A percentile compares a stretch with the other conserved stretches of the same genome.
Conservation (phyloP, 2,329 filamentous ascomycete species). For the Fusarium sp. region DNA sequence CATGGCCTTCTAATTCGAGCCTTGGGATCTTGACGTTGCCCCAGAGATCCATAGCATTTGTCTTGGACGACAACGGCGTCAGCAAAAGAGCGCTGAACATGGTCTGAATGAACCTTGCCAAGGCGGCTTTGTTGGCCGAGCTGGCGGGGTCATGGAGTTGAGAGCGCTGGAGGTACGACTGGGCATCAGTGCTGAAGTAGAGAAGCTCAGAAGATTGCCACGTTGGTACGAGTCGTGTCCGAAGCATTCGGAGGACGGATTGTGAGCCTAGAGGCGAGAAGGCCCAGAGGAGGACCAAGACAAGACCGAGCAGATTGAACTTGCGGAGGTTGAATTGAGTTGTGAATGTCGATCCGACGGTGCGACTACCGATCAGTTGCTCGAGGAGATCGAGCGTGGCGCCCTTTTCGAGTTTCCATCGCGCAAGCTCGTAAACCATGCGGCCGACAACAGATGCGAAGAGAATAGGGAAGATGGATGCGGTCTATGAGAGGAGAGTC, state of each 20-base stretch:
- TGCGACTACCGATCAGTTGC: constrained; percentile 26
- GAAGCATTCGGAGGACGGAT: constrained; percentile 3
- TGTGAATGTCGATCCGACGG: constrained; percentile 12
- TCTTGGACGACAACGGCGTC: not conserved
- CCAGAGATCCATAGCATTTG: constrained; percentile 13
- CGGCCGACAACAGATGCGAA: constrained; percentile 27
- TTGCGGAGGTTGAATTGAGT: constrained; percentile 10
- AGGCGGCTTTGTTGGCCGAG: not conserved
- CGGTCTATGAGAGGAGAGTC: not conserved
- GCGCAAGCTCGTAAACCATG: constrained; percentile 9
- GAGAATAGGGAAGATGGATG: constrained; percentile 23
- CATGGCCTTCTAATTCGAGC: not conserved
- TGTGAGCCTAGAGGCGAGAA: constrained; percentile 4
- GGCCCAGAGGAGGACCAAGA: not conserved
- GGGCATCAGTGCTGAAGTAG: constrained; percentile 3
- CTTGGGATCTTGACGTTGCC: constrained; percentile 26
- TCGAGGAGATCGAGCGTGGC: constrained; percentile 8
- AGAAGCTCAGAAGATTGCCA: not conserved
- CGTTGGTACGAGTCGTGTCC: not conserved
- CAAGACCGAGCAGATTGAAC: not conserved
- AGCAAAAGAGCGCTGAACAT: constrained; percentile 4
- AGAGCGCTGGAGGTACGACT: not conserved
- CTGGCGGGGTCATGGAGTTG: not conserved
- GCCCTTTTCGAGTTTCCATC: constrained; percentile 24
- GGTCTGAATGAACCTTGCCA: not conserved